These are phyloP conservation scores for Cardamine occulta DNA, from an alignment of 345 rosid genomes.

Conservation along the genomic window DNA sequence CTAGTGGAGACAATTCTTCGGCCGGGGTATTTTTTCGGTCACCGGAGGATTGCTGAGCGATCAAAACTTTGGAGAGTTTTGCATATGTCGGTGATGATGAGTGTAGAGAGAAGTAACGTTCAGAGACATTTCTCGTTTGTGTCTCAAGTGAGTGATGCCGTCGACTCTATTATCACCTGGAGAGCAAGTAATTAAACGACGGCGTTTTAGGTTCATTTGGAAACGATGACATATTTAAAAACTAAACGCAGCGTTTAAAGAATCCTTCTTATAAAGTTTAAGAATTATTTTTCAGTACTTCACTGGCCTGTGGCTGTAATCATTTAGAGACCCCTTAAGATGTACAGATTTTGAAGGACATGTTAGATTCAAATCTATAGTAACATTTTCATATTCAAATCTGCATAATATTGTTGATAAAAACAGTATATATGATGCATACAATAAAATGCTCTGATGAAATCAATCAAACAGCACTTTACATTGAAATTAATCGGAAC, in stretches of 20 bases:
- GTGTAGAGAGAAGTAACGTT: conserved; percentile 29
- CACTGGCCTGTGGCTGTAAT: neutral
- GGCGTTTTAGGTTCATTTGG: neutral
- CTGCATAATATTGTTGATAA: neutral
- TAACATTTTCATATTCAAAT: neutral
- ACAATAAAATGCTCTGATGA: neutral
- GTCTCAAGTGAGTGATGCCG: neutral
- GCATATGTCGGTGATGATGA: conserved; percentile 18
- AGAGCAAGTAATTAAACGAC: conserved; percentile 10
- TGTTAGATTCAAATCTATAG: too few species aligned
- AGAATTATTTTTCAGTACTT: neutral
- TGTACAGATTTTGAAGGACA: neutral
- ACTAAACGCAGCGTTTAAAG: neutral
- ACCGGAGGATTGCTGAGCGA: conserved; percentile 48
- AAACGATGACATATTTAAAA: neutral
- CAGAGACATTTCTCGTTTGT: conserved; percentile 38
- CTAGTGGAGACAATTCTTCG: conserved; percentile 67
- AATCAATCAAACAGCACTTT: neutral
- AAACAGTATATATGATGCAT: neutral
- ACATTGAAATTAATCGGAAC: neutral
- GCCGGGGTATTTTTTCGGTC: conserved; percentile 59
- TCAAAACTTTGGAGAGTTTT: conserved; percentile 28
- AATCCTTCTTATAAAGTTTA: neutral
- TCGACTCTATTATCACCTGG: conserved; percentile 33
- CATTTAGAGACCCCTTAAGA: neutral